Percentiles rank a stretch among this genome's conserved stretches.
Evolutionary conservation across 2,329 filamentous ascomycete genomes (phyloP).

Genomic region (Arthrobotrys musiformis): DNA sequence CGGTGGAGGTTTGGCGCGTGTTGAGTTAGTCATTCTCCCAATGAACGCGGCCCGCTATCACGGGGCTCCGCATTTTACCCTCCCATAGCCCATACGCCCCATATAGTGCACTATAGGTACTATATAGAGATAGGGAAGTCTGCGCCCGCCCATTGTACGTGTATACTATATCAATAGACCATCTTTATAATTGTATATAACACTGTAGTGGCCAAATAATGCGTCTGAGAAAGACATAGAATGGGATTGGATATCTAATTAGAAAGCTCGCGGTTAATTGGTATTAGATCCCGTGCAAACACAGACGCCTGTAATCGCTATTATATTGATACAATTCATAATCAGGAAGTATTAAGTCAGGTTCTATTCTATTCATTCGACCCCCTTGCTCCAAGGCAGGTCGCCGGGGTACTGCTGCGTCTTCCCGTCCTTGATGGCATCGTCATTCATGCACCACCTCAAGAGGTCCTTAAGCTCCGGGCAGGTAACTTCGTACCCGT

Average conservation of each 20-base stretch:
- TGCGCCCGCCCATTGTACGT: no score
- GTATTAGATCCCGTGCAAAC: neutral
- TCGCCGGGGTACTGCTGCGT: constrained; percentile 38
- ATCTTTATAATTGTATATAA: no score
- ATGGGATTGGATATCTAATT: neutral
- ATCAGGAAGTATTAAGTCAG: no score
- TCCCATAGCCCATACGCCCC: no score
- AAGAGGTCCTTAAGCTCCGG: constrained; percentile 57
- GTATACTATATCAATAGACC: no score
- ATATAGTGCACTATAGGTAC: no score
- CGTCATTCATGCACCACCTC: constrained; percentile 46
- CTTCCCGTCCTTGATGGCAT: constrained; percentile 51
- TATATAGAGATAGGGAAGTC: no score
- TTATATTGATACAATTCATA: neutral
- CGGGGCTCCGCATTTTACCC: constrained; percentile 22
- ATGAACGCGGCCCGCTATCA: constrained; percentile 34
- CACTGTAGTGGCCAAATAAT: no score
- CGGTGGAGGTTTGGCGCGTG: constrained; percentile 4
- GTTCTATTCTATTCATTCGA: neutral
- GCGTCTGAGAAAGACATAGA: no score
- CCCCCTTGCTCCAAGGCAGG: constrained; percentile 54
- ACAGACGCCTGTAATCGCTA: constrained; percentile 2
- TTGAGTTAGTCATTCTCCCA: constrained; percentile 18
- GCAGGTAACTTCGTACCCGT: constrained; percentile 56
- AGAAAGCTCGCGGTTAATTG: neutral